Evolutionary conservation across 768 basidiomycete species (phyloP).

Genomic region (Collybia mongolica): DNA sequence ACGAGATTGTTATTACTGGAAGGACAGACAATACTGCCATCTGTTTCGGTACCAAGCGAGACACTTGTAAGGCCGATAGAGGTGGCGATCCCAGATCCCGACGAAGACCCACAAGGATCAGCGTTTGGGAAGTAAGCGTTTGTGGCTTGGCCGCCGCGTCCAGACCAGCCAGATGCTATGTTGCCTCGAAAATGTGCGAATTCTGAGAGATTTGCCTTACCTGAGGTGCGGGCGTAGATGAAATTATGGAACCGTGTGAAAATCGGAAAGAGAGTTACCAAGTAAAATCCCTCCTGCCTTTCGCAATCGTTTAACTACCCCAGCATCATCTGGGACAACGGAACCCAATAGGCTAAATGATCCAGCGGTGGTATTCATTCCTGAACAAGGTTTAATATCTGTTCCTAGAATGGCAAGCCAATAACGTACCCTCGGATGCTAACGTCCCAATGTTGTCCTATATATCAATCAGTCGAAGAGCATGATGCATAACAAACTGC

Average conservation of each 20-base stretch:
- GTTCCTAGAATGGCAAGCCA: background rate
- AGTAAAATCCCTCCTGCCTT: slow-evolving; percentile 44
- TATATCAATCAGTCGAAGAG: background rate
- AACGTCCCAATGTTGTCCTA: slow-evolving; percentile 50
- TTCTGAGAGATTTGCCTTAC: slow-evolving; percentile 58
- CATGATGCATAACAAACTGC: background rate
- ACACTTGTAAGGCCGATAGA: slow-evolving; percentile 53
- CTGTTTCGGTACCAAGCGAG: slow-evolving; percentile 48
- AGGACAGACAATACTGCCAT: slow-evolving; percentile 57
- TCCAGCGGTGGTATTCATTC: slow-evolving; percentile 46
- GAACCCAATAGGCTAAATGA: slow-evolving; percentile 41
- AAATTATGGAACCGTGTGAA: background rate
- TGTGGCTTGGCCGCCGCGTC: slow-evolving; percentile 49
- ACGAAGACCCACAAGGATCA: slow-evolving; percentile 58
- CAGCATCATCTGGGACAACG: slow-evolving; percentile 44
- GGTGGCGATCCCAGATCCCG: slow-evolving; percentile 55
- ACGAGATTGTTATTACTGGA: slow-evolving; percentile 51
- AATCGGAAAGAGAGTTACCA: slow-evolving; percentile 21
- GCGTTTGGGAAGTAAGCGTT: slow-evolving; percentile 49
- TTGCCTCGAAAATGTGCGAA: slow-evolving; percentile 49
- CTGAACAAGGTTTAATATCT: slow-evolving; percentile 17
- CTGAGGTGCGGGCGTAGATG: slow-evolving; percentile 18
- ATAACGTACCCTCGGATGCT: slow-evolving; percentile 36
- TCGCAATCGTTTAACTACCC: slow-evolving; percentile 40
- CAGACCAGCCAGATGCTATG: slow-evolving; percentile 55